Evolutionary conservation across 257 asterid genomes (phyloP).

Genomic region (Ajuga chamaepitys): DNA sequence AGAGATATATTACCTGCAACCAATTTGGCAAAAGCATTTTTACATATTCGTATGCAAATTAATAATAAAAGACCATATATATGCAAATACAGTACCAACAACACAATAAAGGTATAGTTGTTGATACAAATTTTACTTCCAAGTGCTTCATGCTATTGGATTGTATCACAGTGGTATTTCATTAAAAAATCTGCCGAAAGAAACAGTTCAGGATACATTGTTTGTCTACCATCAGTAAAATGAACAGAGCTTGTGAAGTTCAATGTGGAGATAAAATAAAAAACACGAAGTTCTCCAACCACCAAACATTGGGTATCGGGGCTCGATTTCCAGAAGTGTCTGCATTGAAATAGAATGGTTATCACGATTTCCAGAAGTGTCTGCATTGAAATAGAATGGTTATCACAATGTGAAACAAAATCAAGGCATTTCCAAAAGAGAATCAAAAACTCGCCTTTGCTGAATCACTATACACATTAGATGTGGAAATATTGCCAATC

Average conservation of each 20-base stretch:
- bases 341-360: conserved; percentile 29
- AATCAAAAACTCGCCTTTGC: conserved; percentile 46
- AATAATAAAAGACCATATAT: no score
- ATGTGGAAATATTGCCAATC: conserved; percentile 93
- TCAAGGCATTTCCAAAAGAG: conserved; percentile 1
- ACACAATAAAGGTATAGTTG: background rate
- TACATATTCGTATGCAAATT: background rate
- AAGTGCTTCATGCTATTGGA: no score
- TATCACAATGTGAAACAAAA: no score
- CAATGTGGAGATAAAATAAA: background rate
- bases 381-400: no score
- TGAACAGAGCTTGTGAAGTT: background rate
- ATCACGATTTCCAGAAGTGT: conserved; percentile 20
- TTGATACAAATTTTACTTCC: no score
- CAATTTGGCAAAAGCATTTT: conserved; percentile 1
- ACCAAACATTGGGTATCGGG: conserved; percentile 97
- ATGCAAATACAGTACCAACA: no score
- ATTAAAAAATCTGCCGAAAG: no score
- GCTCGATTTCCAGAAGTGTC: conserved; percentile 92
- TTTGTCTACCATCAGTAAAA: no score
- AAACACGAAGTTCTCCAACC: conserved; percentile 85
- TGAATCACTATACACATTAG: conserved; percentile 72
- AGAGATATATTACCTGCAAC: background rate
- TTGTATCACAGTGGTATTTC: no score
- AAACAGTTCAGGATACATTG: no score